These are phyloP conservation scores for Saccharomycopsis sp. DNA, from an alignment of 805 yeast genomes.

Conservation along the genomic window DNA sequence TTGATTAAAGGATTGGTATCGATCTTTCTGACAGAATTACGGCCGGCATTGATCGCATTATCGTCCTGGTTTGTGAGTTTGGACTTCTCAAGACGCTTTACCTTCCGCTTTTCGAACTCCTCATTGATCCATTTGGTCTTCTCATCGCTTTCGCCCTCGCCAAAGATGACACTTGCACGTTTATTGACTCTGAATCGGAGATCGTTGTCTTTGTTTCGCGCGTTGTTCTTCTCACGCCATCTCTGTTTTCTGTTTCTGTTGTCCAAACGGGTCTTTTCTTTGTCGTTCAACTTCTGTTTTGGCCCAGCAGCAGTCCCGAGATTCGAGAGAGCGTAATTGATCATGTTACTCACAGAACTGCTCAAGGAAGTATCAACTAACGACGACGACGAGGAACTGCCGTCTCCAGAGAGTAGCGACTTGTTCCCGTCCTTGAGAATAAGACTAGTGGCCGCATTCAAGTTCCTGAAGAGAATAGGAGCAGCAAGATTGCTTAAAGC, in stretches of 20 bases:
- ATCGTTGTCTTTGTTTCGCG: constrained; percentile 83
- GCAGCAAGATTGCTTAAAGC: background rate
- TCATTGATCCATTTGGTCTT: constrained; percentile 65
- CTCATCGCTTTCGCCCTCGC: constrained; percentile 48
- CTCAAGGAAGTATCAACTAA: too few relatives aligned
- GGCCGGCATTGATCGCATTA: constrained; percentile 7
- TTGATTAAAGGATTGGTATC: constrained; percentile 4
- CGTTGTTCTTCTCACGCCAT: constrained; percentile 77
- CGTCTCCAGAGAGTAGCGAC: background rate
- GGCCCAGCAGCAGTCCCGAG: constrained; percentile 21
- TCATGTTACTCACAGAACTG: background rate
- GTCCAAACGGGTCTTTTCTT: constrained; percentile 55
- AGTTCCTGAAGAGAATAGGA: background rate
- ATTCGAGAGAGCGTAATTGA: background rate
- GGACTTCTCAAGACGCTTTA: constrained; percentile 48
- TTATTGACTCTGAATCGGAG: constrained; percentile 69
- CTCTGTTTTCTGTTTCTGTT: constrained; percentile 73
- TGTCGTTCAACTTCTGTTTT: constrained; percentile 25
- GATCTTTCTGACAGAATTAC: background rate
- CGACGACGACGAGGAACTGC: background rate
- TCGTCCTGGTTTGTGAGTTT: constrained; percentile 23
- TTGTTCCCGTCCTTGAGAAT: background rate
- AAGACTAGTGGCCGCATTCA: background rate
- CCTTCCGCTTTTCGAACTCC: constrained; percentile 63
- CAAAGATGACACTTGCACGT: constrained; percentile 63